phyloP scores from a whole-genome alignment of 257 asterid species.

The Haberlea rhodopensis region DNA sequence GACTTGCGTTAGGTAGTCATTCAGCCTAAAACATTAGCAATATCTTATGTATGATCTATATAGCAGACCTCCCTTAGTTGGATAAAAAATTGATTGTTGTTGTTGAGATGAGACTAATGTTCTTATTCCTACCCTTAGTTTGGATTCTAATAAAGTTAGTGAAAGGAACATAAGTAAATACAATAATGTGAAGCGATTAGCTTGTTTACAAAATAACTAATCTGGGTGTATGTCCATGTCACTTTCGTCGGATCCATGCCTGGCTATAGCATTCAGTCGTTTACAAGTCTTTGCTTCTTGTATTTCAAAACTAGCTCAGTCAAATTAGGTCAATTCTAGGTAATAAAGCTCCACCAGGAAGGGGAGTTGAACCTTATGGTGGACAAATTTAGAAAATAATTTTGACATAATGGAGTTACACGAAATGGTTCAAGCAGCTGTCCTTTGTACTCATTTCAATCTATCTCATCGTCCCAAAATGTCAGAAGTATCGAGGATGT shows the following conservation, averaged over 20 bases:
- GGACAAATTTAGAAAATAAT: slow-evolving; percentile 60
- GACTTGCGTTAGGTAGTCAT: no score
- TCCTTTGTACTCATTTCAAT: slow-evolving; percentile 74
- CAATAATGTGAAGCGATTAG: not conserved
- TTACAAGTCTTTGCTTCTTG: slow-evolving; percentile 24
- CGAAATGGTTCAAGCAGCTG: slow-evolving; percentile 86
- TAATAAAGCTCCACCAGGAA: slow-evolving; percentile 75
- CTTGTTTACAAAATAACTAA: not conserved
- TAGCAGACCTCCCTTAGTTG: slow-evolving; percentile 85
- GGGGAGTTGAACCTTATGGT: slow-evolving; percentile 66
- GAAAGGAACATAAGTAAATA: slow-evolving; percentile 27
- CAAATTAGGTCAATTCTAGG: slow-evolving; percentile 39
- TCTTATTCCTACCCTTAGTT: not conserved
- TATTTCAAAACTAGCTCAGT: slow-evolving; percentile 41
- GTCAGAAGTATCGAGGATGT: slow-evolving; percentile 91
- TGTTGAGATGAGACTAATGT: slow-evolving; percentile 24
- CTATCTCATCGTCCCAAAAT: slow-evolving; percentile 84
- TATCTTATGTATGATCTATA: no score
- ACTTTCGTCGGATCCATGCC: not conserved
- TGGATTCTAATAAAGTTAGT: not conserved
- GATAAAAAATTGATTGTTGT: slow-evolving; percentile 85
- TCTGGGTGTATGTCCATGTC: not conserved
- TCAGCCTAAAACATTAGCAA: no score
- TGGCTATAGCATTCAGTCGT: slow-evolving; percentile 5
- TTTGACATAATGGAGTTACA: slow-evolving; percentile 62